Evolutionary conservation across 441 rosid genomes (phyloP).

Genomic region (Gossypium trilobum): DNA sequence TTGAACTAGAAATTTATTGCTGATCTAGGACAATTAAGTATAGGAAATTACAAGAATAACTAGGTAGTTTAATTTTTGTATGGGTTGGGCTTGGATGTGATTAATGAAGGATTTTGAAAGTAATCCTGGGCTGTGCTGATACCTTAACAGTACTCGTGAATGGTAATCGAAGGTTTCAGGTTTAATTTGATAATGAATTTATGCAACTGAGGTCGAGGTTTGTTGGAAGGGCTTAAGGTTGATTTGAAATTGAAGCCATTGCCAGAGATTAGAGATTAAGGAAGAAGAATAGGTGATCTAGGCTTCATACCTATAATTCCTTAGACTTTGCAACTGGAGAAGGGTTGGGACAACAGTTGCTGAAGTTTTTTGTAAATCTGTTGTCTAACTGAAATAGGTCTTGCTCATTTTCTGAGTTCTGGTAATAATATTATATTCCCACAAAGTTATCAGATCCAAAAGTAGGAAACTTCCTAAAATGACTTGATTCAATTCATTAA

Average conservation of each 20-base stretch:
- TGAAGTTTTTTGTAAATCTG: background rate
- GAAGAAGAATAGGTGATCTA: background rate
- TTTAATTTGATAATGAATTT: background rate
- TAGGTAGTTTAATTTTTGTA: background rate
- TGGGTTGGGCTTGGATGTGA: background rate
- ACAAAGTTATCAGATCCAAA: background rate
- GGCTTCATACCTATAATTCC: slow-evolving; percentile 9
- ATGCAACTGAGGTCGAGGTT: background rate
- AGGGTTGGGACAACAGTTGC: background rate
- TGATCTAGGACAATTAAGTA: background rate
- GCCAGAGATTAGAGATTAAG: background rate
- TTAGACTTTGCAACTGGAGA: background rate
- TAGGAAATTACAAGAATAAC: background rate
- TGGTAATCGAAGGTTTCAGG: background rate
- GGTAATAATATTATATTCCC: background rate
- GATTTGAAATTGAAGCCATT: background rate
- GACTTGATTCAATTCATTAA: background rate
- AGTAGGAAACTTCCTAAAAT: background rate
- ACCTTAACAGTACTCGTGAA: background rate
- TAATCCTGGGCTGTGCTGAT: background rate
- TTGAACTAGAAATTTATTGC: background rate
- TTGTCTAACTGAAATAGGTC: background rate
- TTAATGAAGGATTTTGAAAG: background rate
- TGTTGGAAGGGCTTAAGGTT: background rate
- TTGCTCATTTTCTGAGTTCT: background rate